Evolutionary conservation across 306 rosid genomes (phyloP), one percentile per base, ranked within the genome.

Genomic region (Clitoria ternatea): DNA sequence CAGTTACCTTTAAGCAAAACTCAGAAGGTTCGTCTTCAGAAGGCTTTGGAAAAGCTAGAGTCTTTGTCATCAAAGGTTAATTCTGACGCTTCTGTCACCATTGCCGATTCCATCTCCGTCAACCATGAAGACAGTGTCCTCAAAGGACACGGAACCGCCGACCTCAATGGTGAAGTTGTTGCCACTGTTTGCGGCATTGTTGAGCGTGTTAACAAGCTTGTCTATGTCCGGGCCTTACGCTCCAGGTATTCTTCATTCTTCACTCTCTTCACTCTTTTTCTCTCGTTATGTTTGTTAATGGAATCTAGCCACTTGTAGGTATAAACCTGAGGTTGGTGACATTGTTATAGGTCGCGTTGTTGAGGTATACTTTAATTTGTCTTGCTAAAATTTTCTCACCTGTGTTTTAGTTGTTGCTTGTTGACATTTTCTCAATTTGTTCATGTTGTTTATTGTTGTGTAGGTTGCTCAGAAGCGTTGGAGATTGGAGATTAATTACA

Each of bases 241-340:
- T 76, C 98, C 35, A 82, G 89, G 97, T 88, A 80, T 6, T 61
- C 14, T n/a, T 35, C 0, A 30, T 69, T 37, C 66, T 19, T 2
- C 3, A 20, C 17, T 36, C n/a, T 4, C 4, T 61, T 3, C 4
- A 20, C 9, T 2, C n/a, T 53, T 3, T 54, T 63, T 55, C 12
- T 35, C 1, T 64, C 55, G 0, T 36, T 36, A 23, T 53, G 9
- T 23, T 71, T 12, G 37, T 55, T 68, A 14, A 61, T 69, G 22
- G 63, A 45, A 37, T 67, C n/a, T 13, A 8, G 15, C 43, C 30
- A 54, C 44, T 77, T 4, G 14, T 71, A 89, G 97, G 84, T 94
- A 90, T 78, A 94, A 94, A 75, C 97, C 98, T 0, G 98, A 94
- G 79, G 96, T 89, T 69, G 98, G 97, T 40, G 99, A 94, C 80